These are phyloP conservation scores for Neofusicoccum umdonicola DNA, from an alignment of 2,329 filamentous ascomycete genomes.

Conservation along the genomic window DNA sequence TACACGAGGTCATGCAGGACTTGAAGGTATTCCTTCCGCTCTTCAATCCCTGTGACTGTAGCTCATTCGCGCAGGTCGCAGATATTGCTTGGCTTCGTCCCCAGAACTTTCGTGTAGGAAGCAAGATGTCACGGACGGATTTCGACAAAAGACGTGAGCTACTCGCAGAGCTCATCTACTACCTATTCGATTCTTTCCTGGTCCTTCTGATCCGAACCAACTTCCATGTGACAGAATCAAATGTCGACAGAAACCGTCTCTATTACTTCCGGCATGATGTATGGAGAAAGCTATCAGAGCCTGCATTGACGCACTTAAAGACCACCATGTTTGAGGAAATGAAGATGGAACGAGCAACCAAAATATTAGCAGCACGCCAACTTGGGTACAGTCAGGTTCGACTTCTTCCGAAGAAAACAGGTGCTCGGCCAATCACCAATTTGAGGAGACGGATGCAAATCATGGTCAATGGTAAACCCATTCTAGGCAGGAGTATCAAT, in stretches of 20 bases:
- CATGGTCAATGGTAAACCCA: constrained; percentile 51
- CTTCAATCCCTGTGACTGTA: constrained; percentile 9
- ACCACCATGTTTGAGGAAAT: constrained; percentile 76
- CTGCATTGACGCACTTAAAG: constrained; percentile 67
- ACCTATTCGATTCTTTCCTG: constrained; percentile 85
- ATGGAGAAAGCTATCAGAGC: constrained; percentile 75
- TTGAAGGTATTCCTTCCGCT: constrained; percentile 59
- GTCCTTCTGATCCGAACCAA: constrained; percentile 83
- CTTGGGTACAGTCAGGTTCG: constrained; percentile 78
- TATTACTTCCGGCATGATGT: constrained; percentile 96
- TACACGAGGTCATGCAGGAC: constrained; percentile 75
- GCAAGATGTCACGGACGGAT: constrained; percentile 69
- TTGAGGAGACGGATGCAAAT: constrained; percentile 64
- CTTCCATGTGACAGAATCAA: constrained; percentile 94
- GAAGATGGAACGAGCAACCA: constrained; percentile 54
- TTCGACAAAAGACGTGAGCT: constrained; percentile 73
- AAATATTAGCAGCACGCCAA: constrained; percentile 58
- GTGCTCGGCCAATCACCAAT: constrained; percentile 84
- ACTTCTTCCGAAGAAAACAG: constrained; percentile 74
- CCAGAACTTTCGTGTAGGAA: constrained; percentile 33
- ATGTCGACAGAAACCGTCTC: constrained; percentile 71
- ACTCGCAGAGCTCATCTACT: constrained; percentile 84
- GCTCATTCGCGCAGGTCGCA: constrained; percentile 53
- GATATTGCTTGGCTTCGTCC: constrained; percentile 71
- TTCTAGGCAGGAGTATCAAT: constrained; percentile 67